Base-by-base conservation (phyloP, 257 asterid genomes). In the Salvia rosmarinus region DNA sequence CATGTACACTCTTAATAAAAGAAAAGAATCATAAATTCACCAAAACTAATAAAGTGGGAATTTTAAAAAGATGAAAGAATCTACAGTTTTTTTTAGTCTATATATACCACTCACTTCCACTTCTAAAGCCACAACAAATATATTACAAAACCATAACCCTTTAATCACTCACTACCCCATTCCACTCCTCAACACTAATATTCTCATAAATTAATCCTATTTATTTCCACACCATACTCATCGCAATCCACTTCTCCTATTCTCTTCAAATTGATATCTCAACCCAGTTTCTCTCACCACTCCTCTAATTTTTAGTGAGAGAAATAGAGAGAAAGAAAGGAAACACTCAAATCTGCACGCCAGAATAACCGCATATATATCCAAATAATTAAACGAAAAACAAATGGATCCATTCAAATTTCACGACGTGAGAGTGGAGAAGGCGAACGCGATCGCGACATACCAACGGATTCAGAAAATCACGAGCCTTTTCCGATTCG, bases 321-420 rank as follows among this genome's bases (percentile, higher is more conserved):
- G 51, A 25, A 9, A 2, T n/a, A n/a, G n/a, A 6, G 1, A 56
- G 4, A 39, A 20, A 16, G 7, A 23, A 2, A 21, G 42, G 5
- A 8, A 9, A 6, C 47, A 46, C 66, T 32, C 69, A 70, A 34
- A 32, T 54, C 8, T 9, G 39, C 12, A 4, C 2, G 30, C 25
- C 7, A 21, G 6, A 9, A 3, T 6, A 23, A 55, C 10, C n/a
- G 4, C 4, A 8, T 8, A 32, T 32, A 35, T 23, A 17, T 32
- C 61, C 60, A 54, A 5, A 16, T 17, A 49, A 35, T 16, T 61
- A 21, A 9, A 9, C 5, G 4, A 17, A 37, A 8, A 20, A n/a
- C 11, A 72, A 32, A 88, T 90, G 89, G 86, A 82, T 40, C 70
- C 88, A 13, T 72, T 56, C 77, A 70, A 59, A 28, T 52, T 78